Percentiles rank a stretch among this genome's conserved stretches.
Conservation (phyloP, 768 basidiomycete genomes). For the Termitomyces sp. region DNA sequence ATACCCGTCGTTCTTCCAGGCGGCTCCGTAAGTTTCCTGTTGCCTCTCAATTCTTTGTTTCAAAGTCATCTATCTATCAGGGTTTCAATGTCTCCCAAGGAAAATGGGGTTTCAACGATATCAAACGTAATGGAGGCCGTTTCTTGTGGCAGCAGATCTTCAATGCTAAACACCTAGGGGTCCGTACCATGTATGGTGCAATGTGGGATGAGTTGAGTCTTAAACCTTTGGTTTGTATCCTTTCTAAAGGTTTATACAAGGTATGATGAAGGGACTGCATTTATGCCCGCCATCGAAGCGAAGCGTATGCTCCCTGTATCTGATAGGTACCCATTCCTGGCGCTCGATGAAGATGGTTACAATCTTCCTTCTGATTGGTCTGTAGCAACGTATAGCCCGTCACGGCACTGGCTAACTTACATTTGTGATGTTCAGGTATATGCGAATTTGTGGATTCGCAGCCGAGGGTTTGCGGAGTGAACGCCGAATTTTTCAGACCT, state of each 20-base stretch:
- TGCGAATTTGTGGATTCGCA: conserved; percentile 72
- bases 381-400: conserved; percentile 15
- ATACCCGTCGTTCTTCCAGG: conserved; percentile 83
- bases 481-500: conserved; percentile 53
- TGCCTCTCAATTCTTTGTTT: conserved; percentile 8
- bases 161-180: conserved; percentile 58
- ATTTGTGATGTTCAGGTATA: conserved; percentile 43
- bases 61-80: conserved; percentile 27
- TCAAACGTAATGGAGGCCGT: conserved; percentile 63
- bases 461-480: conserved; percentile 63
- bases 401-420: not conserved
- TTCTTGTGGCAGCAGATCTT: conserved; percentile 79
- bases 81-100: conserved; percentile 69
- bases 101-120: conserved; percentile 67
- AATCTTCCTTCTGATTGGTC: conserved; percentile 80
- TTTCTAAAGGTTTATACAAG: conserved; percentile 25
- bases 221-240: conserved; percentile 1
- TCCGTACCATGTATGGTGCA: conserved; percentile 67
- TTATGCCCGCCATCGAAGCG: conserved; percentile 65
- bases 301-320: conserved; percentile 55
- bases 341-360: conserved; percentile 73
- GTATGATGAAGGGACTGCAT: conserved; percentile 82
- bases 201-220: conserved; percentile 78
- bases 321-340: conserved; percentile 56
- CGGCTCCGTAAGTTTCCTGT: conserved; percentile 57